These are phyloP conservation scores for Phytophthora pistaciae DNA, from an alignment of 352 stramenopile genomes.

Conservation along the genomic window DNA sequence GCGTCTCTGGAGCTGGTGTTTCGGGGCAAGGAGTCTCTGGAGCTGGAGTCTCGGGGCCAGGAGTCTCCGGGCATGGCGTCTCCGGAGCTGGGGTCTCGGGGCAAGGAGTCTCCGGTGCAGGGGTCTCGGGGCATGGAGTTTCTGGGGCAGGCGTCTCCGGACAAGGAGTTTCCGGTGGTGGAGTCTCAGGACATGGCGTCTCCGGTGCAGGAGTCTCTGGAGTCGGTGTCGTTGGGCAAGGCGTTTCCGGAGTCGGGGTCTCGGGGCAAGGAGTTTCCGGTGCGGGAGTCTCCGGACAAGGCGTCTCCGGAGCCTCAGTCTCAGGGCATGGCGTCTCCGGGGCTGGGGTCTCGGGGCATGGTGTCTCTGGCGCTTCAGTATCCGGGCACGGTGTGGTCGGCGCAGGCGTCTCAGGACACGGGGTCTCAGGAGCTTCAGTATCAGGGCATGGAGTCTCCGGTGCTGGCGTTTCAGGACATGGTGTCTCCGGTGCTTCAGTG, in stretches of 20 bases:
- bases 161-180: conserved; percentile 5
- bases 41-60: not conserved
- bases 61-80: not conserved
- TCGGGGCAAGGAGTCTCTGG: conserved; percentile 9
- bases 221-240: not conserved
- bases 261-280: conserved; percentile 6
- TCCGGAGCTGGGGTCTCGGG: not conserved
- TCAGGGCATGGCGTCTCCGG: conserved; percentile 6
- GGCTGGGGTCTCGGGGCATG: conserved; percentile 5
- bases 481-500: not conserved
- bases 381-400: conserved; percentile 2
- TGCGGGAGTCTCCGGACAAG: conserved; percentile 6
- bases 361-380: conserved; percentile 2
- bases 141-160: conserved; percentile 11
- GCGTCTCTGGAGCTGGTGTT: conserved; percentile 3
- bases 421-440: too few species aligned
- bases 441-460: conserved; percentile 3
- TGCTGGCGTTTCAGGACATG: not conserved
- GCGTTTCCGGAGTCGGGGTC: not conserved
- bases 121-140: conserved; percentile 13
- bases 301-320: conserved; percentile 2
- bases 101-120: conserved; percentile 3
- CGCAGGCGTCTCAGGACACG: not conserved
- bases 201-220: not conserved
- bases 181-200: conserved; percentile 6